Percentiles rank a stretch among this genome's conserved stretches.
Evolutionary conservation across 2,329 filamentous ascomycete species (phyloP).

Genomic region (Tricladium varicosporioides): DNA sequence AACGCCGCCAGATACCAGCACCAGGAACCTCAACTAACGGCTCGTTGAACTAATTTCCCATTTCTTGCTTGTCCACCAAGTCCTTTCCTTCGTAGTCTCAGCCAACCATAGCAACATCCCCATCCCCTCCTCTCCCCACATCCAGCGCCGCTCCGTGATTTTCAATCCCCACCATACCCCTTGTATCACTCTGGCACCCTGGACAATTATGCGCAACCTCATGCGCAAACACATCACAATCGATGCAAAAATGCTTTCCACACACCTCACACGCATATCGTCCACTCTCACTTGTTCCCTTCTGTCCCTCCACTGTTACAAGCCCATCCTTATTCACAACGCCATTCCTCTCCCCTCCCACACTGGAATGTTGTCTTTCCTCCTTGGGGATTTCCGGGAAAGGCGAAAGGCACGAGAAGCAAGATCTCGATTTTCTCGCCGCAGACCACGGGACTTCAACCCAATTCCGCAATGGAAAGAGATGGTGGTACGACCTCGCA

Average conservation of each 20-base stretch:
- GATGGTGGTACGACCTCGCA: constrained; percentile 87
- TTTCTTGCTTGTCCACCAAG: too few species aligned
- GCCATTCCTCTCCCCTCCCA: not conserved
- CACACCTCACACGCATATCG: constrained; percentile 90
- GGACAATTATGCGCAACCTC: constrained; percentile 95
- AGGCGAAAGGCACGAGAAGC: constrained; percentile 71
- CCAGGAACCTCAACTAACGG: too few species aligned
- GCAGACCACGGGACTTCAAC: constrained; percentile 80
- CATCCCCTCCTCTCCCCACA: not conserved
- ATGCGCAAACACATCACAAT: constrained; percentile 94
- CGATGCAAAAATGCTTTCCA: constrained; percentile 89
- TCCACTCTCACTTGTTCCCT: constrained; percentile 78
- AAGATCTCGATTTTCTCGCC: constrained; percentile 56
- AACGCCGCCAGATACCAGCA: too few species aligned
- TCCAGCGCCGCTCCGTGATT: too few species aligned
- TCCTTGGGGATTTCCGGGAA: constrained; percentile 56
- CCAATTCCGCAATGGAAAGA: constrained; percentile 91
- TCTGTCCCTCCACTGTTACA: constrained; percentile 34
- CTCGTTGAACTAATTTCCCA: too few species aligned
- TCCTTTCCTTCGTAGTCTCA: too few species aligned
- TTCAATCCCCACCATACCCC: constrained; percentile 10
- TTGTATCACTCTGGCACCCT: constrained; percentile 56
- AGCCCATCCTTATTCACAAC: too few species aligned
- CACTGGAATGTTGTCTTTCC: too few species aligned
- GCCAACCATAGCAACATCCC: too few species aligned